Evolutionary conservation across 2,329 filamentous ascomycete species (phyloP), one percentile per base, ranked within the genome.

Genomic region (Neocucurbitaria cava): DNA sequence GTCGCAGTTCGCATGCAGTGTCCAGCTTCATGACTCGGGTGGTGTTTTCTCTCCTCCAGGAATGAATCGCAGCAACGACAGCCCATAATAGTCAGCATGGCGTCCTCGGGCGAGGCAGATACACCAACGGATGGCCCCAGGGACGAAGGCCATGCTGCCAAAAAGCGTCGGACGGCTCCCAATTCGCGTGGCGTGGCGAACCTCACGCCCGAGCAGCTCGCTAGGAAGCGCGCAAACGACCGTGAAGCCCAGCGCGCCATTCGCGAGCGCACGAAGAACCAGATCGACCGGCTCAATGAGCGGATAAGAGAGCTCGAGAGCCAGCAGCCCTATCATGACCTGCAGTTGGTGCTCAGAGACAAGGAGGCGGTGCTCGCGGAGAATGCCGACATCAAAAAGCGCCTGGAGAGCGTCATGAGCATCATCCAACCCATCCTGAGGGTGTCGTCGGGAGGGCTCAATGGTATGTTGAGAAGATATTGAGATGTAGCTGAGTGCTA

Each of bases 151-250:
- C 59, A 59, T 47, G 40, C 62, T 20, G 58, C 59, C 45, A 75
- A 76, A 62, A 71, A 69, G 56, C 73, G 74, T 46, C 68, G 69
- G 46, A 72, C 70, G 15, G 77, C 72, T 52, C 69, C 77, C 24
- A 77, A 75, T 41, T 79, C 89, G 54, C 86, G 92, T 63, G 92
- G 90, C 60, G 92, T 96, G 51, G 91, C 92, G 60, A 94, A 90
- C 69, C 83, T 96, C 71, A 96, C 91, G 10, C 90, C 92, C 5
- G 90, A 93, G 58, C 93, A 96, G 77, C 85, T 96, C 54, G 91
- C 89, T 26, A 90, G 92, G 76, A 97, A 96, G 81, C 85, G 93
- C 61, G 91, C 91, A 69, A 96, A 96, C 84, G 91, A 96, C 73
- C 87, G 91, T 53, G 91, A 96, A 75, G 92, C 91, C 26, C 91